Base-by-base conservation (phyloP, 805 yeast species). In the Kuraishia cidri region DNA sequence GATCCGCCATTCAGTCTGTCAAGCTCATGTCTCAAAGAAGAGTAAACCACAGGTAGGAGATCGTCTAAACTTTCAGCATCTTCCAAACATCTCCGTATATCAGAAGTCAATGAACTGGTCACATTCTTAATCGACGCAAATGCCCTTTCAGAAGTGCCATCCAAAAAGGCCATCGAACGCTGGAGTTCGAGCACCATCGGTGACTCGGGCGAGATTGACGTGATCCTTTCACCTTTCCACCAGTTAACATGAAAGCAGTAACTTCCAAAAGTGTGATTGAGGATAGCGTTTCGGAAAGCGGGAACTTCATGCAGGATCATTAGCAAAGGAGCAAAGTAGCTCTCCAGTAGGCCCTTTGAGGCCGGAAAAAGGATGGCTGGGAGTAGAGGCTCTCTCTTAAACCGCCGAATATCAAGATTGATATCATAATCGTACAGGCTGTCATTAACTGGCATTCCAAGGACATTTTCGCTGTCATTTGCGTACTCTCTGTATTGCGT, bases 321-420 rank as follows among this genome's bases (percentile, higher is more conserved):
- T 19, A 69, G 37, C 12, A 69, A 26, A 1, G 73, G 64, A 3
- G 64, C 63, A 42, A 66, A 46, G 38, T 61, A 59, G 14, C 61
- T 57, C 38, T 64, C 71, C 25, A 56, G 42, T 4, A 47, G 36
- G 3, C 51, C 60, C 6, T 48, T 38, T 16, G 45, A 42, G 6
- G 44, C 38, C 1, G 70, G 68, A 30, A 65, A 41, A 11, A 65
- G 35, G 2, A 62, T 51, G 0, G 61, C 48, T 1, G 64, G 62
- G 1, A 32, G 29, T 4, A 22, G 41, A 0, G 38, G 41, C 1
- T 33, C 36, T 12, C 56, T 47, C 19, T 38, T 21, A 29, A 47
- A 49, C 29, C 48, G 49, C 3, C 48, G 27, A 8, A 52, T 36
- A 35, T 62, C 66, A 8, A 52, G 52, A 32, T 47, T 62, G 8